phyloP scores from a whole-genome alignment of 1,139 yeast genomes.

The Suhomyces bolitotheri region DNA sequence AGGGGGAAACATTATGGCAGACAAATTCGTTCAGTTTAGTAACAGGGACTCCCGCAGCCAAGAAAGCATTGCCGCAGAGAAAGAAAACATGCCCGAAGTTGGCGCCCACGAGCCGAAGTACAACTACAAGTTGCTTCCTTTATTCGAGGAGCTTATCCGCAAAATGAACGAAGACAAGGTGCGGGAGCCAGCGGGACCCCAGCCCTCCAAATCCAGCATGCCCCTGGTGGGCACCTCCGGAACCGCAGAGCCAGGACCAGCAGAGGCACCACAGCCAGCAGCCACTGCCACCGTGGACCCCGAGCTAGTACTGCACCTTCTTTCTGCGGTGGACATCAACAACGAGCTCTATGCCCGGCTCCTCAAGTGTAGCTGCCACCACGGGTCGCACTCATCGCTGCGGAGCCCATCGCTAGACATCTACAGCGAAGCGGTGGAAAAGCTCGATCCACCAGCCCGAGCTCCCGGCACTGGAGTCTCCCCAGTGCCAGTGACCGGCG shows the following conservation, averaged over 20 bases:
- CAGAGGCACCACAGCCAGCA: not conserved
- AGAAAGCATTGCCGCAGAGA: not conserved
- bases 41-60: not conserved
- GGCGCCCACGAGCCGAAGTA: not conserved
- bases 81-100: not conserved
- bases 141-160: constrained; percentile 12
- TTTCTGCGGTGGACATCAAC: constrained; percentile 9
- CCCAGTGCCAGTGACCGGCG: not conserved
- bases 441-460: too few species aligned
- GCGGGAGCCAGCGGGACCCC: not conserved
- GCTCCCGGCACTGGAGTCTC: too few species aligned
- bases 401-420: not conserved
- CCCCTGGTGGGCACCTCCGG: not conserved
- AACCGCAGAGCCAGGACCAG: too few species aligned
- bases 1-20: not conserved
- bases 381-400: not conserved
- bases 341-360: constrained; percentile 8
- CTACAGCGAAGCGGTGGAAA: not conserved
- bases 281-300: not conserved
- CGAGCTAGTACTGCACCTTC: constrained; percentile 3
- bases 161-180: constrained; percentile 5
- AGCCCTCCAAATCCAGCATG: not conserved
- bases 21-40: not conserved
- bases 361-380: not conserved
- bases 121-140: constrained; percentile 8